Evolutionary conservation across 2,329 filamentous ascomycete genomes (phyloP), one percentile per base, ranked within the genome.

Genomic region (Sclerotinia minor): DNA sequence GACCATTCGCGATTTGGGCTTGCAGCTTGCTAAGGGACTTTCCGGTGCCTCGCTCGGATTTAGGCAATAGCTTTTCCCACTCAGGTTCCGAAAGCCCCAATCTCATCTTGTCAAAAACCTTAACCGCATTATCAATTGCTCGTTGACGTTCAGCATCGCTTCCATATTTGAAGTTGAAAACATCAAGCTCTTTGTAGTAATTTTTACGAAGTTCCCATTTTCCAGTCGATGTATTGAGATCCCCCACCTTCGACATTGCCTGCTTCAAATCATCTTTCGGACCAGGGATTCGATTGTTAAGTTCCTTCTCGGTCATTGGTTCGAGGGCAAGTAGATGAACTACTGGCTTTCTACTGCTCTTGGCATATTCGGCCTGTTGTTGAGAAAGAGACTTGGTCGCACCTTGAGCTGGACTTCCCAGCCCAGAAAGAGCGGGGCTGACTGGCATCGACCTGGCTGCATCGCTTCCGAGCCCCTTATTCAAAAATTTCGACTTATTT

Each of bases 161-260:
- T 55, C 80, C 79, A 73, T 89, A 89, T 38, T 83, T 79, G 75
- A 87, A 88, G 68, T 82, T 83, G 82, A 84, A 89, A 29, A 88
- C 84, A 71, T 89, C 86, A 19, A 89, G 80, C 71, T 89, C 87
- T 76, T 84, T 88, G 83, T 84, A 89, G 70, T 82, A 85, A 32
- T 80, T 78, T 77, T 85, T 86, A 69, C 83, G 82, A 72, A 89
- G 77, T 45, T 79, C 77, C 82, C 84, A 89, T 71, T 81, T 86
- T 69, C 84, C 81, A 5, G 78, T 78, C 2, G 79, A 76, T 29
- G 19, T 7, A 5, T 81, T 80, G 71, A 89, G 83, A 21, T 89
- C 86, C n/a, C 81, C 77, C 15, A 61, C 58, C 77, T 89, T 89
- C 60, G 84, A 80, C 17, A 89, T 77, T 0, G 83, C 83, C 3